phyloP scores from a whole-genome alignment of 169 alveolate genomes.

The Amoebophrya sp. region DNA sequence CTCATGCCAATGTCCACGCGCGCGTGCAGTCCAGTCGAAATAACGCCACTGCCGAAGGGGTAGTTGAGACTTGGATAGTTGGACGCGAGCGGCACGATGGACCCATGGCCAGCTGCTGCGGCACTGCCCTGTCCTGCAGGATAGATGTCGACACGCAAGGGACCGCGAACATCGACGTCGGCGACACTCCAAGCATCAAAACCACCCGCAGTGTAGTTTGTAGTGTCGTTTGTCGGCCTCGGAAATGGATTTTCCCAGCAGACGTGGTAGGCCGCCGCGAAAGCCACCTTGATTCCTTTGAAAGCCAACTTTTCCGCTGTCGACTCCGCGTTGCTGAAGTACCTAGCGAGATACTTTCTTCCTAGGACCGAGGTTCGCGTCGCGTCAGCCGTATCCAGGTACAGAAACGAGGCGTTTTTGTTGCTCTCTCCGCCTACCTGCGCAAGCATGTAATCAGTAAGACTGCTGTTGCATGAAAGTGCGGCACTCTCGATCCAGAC shows the following conservation, averaged over 20 bases:
- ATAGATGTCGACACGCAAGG: neutral
- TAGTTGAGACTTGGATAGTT: neutral
- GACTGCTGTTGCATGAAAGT: neutral
- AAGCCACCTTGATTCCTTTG: neutral
- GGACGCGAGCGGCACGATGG: neutral
- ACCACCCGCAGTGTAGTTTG: neutral
- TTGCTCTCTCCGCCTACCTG: neutral
- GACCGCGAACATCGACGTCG: neutral
- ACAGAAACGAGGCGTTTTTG: too few relatives aligned
- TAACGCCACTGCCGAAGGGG: neutral
- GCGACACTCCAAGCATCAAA: neutral
- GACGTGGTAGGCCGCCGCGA: neutral
- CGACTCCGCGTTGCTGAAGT: neutral
- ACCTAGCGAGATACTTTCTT: neutral
- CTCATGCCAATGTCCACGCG: neutral
- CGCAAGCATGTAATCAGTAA: neutral
- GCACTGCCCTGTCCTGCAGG: too few relatives aligned
- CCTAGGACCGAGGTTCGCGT: too few relatives aligned
- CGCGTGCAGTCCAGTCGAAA: neutral
- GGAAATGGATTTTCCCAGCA: constrained; percentile 1
- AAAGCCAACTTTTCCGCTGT: neutral
- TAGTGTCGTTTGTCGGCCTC: neutral
- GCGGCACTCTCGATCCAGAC: neutral
- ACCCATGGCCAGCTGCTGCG: neutral
- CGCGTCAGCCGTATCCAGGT: too few relatives aligned